Base-by-base conservation (phyloP, 768 basidiomycete genomes). In the Boletus vinaceobasis region DNA sequence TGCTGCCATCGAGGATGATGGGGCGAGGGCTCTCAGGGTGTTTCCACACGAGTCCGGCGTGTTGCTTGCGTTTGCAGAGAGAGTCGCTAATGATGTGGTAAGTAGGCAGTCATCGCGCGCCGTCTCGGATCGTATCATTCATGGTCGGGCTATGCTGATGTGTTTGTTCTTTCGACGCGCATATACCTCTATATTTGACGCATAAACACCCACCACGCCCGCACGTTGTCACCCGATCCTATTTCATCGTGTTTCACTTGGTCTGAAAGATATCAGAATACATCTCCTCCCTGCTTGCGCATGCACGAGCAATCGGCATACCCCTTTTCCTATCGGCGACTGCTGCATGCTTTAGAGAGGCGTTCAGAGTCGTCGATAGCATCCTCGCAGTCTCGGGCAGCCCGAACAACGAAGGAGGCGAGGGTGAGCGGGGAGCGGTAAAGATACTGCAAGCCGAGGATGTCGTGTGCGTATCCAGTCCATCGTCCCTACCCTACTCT, bases 261-360 rank as follows among this genome's bases (percentile, higher is more conserved):
- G 42, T 19, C 43, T 52, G 39, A 36, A 63, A 93, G 92, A 79
- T 97, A 43, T 86, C 86, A 5, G 94, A 97, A 70, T 98, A 98
- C 60, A 85, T 93, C 59, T 79, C 83, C 0, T 76, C 88, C 0
- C 77, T 97, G 10, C 79, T 98, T 2, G 80, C 83, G 0, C 85
- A 83, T 44, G 90, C 93, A 3, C 82, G 93, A 27, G 83, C 88
- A 43, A 75, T 95, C 17, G 84, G 84, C 11, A 81, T 80, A 29
- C 83, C 82, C 6, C 74, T 80, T 2, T 97, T 87, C 68, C 78
- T 98, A 17, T 85, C 88, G 61, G 92, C 94, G 3, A 83, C 87
- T 0, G 94, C 96, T 0, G 97, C 95, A 0, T 87, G 86, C 14
- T 98, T 98, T 69, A 80, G 86, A 17, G 93, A 96, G 67, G 79